These are phyloP conservation scores for Geotrichum cucujoidarum DNA, from an alignment of 1,139 yeast genomes.

Conservation along the genomic window DNA sequence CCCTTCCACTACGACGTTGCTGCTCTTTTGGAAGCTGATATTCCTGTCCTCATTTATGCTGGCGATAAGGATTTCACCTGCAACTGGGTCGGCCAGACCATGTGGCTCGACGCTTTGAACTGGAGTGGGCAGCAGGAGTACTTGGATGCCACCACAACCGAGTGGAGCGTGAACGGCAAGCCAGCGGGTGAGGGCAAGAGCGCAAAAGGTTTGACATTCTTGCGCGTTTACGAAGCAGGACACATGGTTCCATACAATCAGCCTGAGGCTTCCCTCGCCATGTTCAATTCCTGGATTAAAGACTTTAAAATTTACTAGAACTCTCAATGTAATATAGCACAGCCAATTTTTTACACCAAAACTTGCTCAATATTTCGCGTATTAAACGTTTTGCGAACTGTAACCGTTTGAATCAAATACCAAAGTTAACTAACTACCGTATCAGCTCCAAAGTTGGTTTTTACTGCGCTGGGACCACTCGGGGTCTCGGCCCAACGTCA, in stretches of 20 bases:
- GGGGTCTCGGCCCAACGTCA: no score
- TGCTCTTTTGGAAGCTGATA: slow-evolving; percentile 50
- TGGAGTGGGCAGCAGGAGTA: slow-evolving; percentile 49
- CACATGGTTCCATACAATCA: slow-evolving; percentile 71
- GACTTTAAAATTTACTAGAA: no score
- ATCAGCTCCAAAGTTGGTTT: no score
- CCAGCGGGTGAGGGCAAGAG: slow-evolving; percentile 52
- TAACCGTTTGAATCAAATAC: no score
- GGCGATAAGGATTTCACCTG: slow-evolving; percentile 50
- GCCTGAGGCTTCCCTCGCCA: slow-evolving; percentile 60
- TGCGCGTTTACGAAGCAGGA: slow-evolving; percentile 58
- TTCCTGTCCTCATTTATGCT: slow-evolving; percentile 20
- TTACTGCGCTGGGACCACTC: no score
- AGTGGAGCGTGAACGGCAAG: slow-evolving; percentile 41
- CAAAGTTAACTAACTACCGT: no score
- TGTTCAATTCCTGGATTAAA: slow-evolving; percentile 78
- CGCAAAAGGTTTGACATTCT: slow-evolving; percentile 50
- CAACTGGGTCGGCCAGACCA: slow-evolving; percentile 84
- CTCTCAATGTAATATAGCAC: neutral
- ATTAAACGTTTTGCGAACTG: no score
- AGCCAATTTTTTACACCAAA: no score
- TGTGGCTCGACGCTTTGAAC: slow-evolving; percentile 64
- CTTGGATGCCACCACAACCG: slow-evolving; percentile 34
- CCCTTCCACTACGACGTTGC: slow-evolving; percentile 63
- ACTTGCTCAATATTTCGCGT: no score